Base-by-base conservation (phyloP, 352 stramenopile genomes). In the Globisporangium alternatum region DNA sequence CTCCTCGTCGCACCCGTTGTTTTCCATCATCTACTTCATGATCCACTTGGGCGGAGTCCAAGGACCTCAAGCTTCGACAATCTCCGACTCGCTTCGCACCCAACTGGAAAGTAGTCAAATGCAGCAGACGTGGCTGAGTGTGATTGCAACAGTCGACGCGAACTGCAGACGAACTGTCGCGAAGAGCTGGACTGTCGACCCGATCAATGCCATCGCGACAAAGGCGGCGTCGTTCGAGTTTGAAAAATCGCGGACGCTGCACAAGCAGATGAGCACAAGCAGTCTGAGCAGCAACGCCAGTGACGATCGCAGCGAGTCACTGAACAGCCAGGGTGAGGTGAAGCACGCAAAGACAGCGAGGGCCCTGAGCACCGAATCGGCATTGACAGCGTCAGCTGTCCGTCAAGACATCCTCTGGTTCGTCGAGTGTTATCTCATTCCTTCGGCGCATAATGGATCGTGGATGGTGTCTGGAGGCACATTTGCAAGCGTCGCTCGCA, bases 1-100 rank as follows among this genome's bases (percentile, higher is more conserved):
- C 13, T 81, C 74, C 7, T 90, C 80, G 21, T 79, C 73, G 15
- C 75, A 90, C 57, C 81, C 83, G 2, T 63, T 86, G 0, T 86
- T 77, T 54, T 75, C 81, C 3, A 74, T 88, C 22, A 71, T 89
- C 21, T 77, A 88, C 37, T 81, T 77, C 31, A 74, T 70, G 22
- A 64, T 57, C 21, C n/a, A 59, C 9, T 21, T 67, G 17, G 53
- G 43, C 6, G 63, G 51, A 15, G 25, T 70, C 9, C 41, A 62
- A 4, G 30, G 41, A 6, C 15, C 55, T 0, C 13, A 35, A 19
- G 31, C 41, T 0, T 45, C 63, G 2, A 48, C 68, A 13, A 7
- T 17, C 3, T 3, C 31, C 9, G 33, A 67, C 7, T 79, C 71
- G 19, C 51, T 80, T n/a, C 57, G 67, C 28, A 52, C 66, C 1